Evolutionary conservation across 495 filamentous ascomycete species (phyloP).

Genomic region (Opeltia flavorubescens): DNA sequence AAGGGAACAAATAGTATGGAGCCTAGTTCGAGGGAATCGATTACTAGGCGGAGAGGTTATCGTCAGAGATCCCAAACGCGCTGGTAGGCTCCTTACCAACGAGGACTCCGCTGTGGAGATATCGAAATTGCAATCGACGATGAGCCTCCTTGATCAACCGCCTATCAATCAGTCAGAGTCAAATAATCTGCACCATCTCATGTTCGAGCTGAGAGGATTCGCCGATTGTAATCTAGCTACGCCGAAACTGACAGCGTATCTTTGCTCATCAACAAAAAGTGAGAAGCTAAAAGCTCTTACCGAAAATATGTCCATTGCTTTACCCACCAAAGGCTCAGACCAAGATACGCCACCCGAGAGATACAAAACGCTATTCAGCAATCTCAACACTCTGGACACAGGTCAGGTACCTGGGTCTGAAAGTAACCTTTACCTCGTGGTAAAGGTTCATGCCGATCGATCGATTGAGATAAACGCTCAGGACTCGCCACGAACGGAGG

Average conservation of each 20-base stretch:
- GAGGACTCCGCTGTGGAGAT: conserved; percentile 90
- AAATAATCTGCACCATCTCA: conserved; percentile 66
- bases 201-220: conserved; percentile 71
- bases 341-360: conserved; percentile 33
- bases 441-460: conserved; percentile 57
- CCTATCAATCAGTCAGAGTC: conserved; percentile 52
- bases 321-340: conserved; percentile 56
- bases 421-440: conserved; percentile 66
- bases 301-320: conserved; percentile 68
- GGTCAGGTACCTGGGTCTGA: conserved; percentile 56
- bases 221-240: conserved; percentile 55
- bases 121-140: conserved; percentile 80
- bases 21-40: conserved; percentile 86
- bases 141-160: conserved; percentile 80
- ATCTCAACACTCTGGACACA: conserved; percentile 68
- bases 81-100: conserved; percentile 75
- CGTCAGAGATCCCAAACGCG: conserved; percentile 70
- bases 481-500: conserved; percentile 18
- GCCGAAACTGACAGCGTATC: conserved; percentile 63
- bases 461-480: conserved; percentile 24
- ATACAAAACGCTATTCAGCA: conserved; percentile 76
- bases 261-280: conserved; percentile 54
- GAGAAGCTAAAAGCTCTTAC: conserved; percentile 53
- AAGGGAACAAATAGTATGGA: conserved; percentile 84
- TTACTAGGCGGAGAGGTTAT: conserved; percentile 83